phyloP scores from a whole-genome alignment of 192 early-diverging fungal species.

The Linnemannia hyalina region DNA sequence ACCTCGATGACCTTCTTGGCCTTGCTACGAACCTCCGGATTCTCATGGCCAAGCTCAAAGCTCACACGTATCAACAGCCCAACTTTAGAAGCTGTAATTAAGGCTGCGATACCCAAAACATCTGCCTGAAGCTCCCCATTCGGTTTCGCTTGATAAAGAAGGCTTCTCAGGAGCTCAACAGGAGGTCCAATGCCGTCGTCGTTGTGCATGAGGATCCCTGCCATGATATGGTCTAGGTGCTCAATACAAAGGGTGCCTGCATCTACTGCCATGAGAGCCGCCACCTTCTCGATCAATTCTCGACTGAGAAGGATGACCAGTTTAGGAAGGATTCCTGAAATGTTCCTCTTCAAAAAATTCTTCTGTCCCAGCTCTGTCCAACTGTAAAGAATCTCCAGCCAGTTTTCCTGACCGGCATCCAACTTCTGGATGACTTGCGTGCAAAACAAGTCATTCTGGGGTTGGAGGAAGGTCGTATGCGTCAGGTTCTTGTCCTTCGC shows the following conservation, averaged over 20 bases:
- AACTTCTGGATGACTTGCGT: slow-evolving; percentile 24
- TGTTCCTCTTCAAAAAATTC: slow-evolving; percentile 26
- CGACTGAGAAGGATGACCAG: slow-evolving; percentile 21
- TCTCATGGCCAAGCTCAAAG: slow-evolving; percentile 33
- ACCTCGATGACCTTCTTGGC: slow-evolving; percentile 18
- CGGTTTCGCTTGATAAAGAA: slow-evolving; percentile 14
- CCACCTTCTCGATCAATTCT: slow-evolving; percentile 27
- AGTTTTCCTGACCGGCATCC: slow-evolving; percentile 14
- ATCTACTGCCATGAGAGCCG: neutral
- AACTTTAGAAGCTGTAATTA: slow-evolving; percentile 21
- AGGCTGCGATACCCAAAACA: neutral
- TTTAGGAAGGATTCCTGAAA: slow-evolving; percentile 24
- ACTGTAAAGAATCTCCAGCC: slow-evolving; percentile 19
- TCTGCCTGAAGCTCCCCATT: neutral
- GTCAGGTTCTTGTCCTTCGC: slow-evolving; percentile 22
- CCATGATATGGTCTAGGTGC: slow-evolving; percentile 32
- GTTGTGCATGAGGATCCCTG: slow-evolving; percentile 24
- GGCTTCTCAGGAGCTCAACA: slow-evolving; percentile 20
- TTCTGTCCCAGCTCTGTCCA: slow-evolving; percentile 26
- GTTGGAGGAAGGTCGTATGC: slow-evolving; percentile 20
- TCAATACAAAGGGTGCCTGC: slow-evolving; percentile 28
- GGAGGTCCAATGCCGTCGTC: slow-evolving; percentile 1
- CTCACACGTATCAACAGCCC: slow-evolving; percentile 30
- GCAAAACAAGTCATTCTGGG: slow-evolving; percentile 29
- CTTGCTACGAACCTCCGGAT: slow-evolving; percentile 1